Evolutionary conservation across 352 stramenopile species (phyloP).

Genomic region (Phytophthora europaea): DNA sequence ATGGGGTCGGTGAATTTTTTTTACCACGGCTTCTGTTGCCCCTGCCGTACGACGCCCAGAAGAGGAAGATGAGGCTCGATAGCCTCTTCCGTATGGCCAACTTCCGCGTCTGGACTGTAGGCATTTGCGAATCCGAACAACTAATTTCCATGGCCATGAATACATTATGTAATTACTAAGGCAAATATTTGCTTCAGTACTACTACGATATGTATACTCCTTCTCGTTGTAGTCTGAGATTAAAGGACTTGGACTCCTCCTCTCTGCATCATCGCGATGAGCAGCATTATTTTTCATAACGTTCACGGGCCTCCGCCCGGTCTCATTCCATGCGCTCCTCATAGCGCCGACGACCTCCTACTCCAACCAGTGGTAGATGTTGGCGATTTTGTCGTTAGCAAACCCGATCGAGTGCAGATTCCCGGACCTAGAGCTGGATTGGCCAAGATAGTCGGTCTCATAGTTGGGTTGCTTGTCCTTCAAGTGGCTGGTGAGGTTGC

Average conservation of each 20-base stretch:
- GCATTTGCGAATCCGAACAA: neutral
- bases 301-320: too few relatives aligned
- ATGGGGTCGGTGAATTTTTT: neutral
- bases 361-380: neutral
- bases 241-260: too few relatives aligned
- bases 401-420: neutral
- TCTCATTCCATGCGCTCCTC: too few relatives aligned
- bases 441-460: neutral
- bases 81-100: neutral
- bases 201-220: too few relatives aligned
- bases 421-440: neutral
- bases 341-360: constrained; percentile 1
- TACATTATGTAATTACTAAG: too few relatives aligned
- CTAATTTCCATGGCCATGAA: neutral
- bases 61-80: neutral
- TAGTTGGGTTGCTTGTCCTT: constrained; percentile 6
- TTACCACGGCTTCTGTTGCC: neutral
- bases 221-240: too few relatives aligned
- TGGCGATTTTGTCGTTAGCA: neutral
- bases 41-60: neutral
- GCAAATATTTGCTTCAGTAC: too few relatives aligned
- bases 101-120: neutral
- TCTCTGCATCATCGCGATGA: too few relatives aligned
- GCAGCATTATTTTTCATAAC: too few relatives aligned
- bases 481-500: constrained; percentile 13